A percentile compares a stretch with the other conserved stretches of the same genome.
These are phyloP conservation scores for Thelonectria rubi DNA, from an alignment of 2,329 filamentous ascomycete genomes.

Conservation along the genomic window DNA sequence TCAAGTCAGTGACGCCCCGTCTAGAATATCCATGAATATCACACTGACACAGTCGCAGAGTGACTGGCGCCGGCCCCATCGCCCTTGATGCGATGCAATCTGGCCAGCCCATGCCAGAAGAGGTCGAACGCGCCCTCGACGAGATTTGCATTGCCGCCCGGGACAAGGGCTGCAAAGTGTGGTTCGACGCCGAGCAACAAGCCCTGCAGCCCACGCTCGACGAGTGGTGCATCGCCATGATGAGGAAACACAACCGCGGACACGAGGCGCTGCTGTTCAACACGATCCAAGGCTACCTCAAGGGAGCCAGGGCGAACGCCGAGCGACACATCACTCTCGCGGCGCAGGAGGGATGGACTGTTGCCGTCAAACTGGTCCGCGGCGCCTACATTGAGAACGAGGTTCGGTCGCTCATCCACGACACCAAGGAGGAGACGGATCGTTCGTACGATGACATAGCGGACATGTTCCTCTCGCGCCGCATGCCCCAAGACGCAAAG, in stretches of 20 bases:
- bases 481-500: slow-evolving; percentile 26
- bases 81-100: slow-evolving; percentile 50
- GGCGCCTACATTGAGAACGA: slow-evolving; percentile 65
- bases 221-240: slow-evolving; percentile 45
- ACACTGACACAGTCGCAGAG: slow-evolving; percentile 35
- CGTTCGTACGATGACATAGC: slow-evolving; percentile 59
- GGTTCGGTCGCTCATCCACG: slow-evolving; percentile 57
- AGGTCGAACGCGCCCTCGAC: slow-evolving; percentile 51
- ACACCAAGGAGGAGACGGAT: slow-evolving; percentile 62
- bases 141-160: slow-evolving; percentile 51
- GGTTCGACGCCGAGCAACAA: slow-evolving; percentile 58
- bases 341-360: slow-evolving; percentile 57
- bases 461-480: slow-evolving; percentile 54
- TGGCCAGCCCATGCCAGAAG: slow-evolving; percentile 46
- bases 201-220: slow-evolving; percentile 52
- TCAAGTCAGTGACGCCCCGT: slow-evolving; percentile 56
- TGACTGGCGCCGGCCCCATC: slow-evolving; percentile 53
- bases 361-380: slow-evolving; percentile 65
- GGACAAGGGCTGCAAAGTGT: slow-evolving; percentile 50
- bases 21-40: rapidly evolving
- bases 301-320: slow-evolving; percentile 53
- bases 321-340: slow-evolving; percentile 57
- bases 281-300: slow-evolving; percentile 67
- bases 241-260: slow-evolving; percentile 51
- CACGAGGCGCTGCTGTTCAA: slow-evolving; percentile 50